Conservation (phyloP, 805 yeast genomes). For the Saccharomycopsis lassenensis region DNA sequence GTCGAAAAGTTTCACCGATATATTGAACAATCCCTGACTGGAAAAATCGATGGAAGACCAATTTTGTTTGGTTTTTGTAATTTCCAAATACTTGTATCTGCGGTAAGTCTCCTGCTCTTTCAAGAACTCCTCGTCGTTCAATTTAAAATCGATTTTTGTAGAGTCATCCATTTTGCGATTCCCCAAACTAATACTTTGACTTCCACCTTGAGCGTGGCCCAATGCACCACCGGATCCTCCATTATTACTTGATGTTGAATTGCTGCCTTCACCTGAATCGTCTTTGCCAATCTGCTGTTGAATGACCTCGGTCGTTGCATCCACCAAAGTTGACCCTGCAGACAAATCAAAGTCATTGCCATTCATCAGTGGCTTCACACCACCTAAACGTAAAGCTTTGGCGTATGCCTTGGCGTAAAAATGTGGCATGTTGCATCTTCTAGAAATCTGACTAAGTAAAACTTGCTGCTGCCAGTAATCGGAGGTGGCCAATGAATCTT, state of each 20-base stretch:
- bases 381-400: constrained; percentile 40
- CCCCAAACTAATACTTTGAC: constrained; percentile 17
- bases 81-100: constrained; percentile 20
- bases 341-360: constrained; percentile 15
- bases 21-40: constrained; percentile 69
- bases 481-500: constrained; percentile 29
- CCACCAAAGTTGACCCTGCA: constrained; percentile 26
- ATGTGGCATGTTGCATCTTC: constrained; percentile 61
- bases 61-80: constrained; percentile 47
- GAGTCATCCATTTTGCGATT: constrained; percentile 22
- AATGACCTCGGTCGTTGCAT: constrained; percentile 29
- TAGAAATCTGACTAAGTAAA: constrained; percentile 60
- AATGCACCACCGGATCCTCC: constrained; percentile 18
- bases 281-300: constrained; percentile 24
- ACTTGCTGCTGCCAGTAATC: constrained; percentile 71
- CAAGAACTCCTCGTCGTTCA: constrained; percentile 51
- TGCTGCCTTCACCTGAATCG: background rate
- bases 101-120: constrained; percentile 41
- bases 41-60: constrained; percentile 93
- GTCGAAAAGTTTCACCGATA: constrained; percentile 66
- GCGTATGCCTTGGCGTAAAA: constrained; percentile 81
- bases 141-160: constrained; percentile 28
- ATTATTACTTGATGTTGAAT: constrained; percentile 17
- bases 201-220: too few relatives aligned
- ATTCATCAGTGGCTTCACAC: constrained; percentile 26